Percentiles rank a stretch among this genome's conserved stretches.
Conservation (phyloP, 2,329 filamentous ascomycete species). For the Hymenoscyphus repandus region DNA sequence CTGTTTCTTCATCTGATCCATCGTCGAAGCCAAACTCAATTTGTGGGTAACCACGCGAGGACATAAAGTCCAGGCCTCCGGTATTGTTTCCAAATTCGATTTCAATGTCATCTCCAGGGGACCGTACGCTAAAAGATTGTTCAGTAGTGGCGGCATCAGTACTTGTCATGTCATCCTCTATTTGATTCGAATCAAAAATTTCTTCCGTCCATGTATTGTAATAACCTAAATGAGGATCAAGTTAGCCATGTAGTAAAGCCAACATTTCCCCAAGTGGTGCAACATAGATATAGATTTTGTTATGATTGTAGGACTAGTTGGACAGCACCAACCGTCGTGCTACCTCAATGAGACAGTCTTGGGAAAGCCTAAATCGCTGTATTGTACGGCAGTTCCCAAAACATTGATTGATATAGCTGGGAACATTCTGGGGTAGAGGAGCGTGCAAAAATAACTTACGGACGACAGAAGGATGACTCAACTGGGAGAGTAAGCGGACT, state of each 20-base stretch:
- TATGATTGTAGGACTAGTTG: too few relatives aligned
- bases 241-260: too few relatives aligned
- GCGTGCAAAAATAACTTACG: conserved; percentile 23
- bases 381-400: background rate
- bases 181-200: conserved; percentile 45
- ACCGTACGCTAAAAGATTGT: conserved; percentile 21
- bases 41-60: conserved; percentile 67
- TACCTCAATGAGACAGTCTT: too few relatives aligned
- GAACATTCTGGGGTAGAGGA: background rate
- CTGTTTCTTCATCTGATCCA: conserved; percentile 36
- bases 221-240: conserved; percentile 69
- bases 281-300: too few relatives aligned
- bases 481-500: conserved; percentile 81
- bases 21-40: conserved; percentile 67
- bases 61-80: conserved; percentile 87
- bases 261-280: too few relatives aligned
- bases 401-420: conserved; percentile 30
- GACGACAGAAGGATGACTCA: conserved; percentile 74
- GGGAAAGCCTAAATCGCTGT: too few relatives aligned
- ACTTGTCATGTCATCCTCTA: conserved; percentile 49
- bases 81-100: conserved; percentile 49
- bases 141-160: conserved; percentile 37
- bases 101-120: conserved; percentile 22
- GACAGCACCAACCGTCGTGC: too few relatives aligned
- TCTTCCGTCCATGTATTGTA: conserved; percentile 95